Evolutionary conservation across 2,329 filamentous ascomycete genomes (phyloP).

Genomic region (Drechslera avenae): DNA sequence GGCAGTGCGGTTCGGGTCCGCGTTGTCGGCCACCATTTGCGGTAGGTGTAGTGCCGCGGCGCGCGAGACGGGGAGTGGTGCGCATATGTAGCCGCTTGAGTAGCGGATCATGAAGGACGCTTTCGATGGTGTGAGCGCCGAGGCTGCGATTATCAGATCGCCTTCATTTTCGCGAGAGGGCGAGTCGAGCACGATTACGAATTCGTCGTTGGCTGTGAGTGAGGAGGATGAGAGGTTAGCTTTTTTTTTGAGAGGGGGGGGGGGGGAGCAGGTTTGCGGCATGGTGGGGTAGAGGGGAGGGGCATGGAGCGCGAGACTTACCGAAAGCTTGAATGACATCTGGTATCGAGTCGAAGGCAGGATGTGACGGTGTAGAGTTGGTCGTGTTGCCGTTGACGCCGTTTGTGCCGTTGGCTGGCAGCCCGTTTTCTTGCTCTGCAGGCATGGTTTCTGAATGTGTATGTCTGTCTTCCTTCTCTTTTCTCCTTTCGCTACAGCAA

Average conservation of each 20-base stretch:
- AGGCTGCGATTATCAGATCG: conserved; percentile 92
- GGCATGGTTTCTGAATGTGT: conserved; percentile 26
- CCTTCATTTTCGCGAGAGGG: conserved; percentile 95
- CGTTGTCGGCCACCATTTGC: conserved; percentile 81
- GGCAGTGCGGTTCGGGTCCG: conserved; percentile 85
- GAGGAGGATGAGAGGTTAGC: no score
- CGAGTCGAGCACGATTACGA: conserved; percentile 94
- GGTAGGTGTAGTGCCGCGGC: conserved; percentile 76
- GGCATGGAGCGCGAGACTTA: conserved; percentile 25
- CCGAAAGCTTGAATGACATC: conserved; percentile 54
- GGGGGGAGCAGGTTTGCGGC: not conserved
- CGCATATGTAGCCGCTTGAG: conserved; percentile 88
- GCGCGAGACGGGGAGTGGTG: conserved; percentile 73
- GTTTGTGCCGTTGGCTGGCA: conserved; percentile 24
- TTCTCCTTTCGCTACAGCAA: not conserved
- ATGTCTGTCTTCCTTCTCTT: not conserved
- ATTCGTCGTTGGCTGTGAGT: conserved; percentile 69
- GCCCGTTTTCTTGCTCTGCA: conserved; percentile 20
- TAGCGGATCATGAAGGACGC: conserved; percentile 96
- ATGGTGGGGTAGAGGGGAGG: not conserved
- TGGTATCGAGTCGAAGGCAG: conserved; percentile 54
- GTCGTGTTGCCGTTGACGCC: conserved; percentile 25
- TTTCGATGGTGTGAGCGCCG: conserved; percentile 81
- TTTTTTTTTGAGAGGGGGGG: no score
- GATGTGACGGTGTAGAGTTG: conserved; percentile 39